A percentile compares a stretch with the other conserved stretches of the same genome.
Conservation (phyloP, 1,139 yeast genomes). For the Candida glucosophila region DNA sequence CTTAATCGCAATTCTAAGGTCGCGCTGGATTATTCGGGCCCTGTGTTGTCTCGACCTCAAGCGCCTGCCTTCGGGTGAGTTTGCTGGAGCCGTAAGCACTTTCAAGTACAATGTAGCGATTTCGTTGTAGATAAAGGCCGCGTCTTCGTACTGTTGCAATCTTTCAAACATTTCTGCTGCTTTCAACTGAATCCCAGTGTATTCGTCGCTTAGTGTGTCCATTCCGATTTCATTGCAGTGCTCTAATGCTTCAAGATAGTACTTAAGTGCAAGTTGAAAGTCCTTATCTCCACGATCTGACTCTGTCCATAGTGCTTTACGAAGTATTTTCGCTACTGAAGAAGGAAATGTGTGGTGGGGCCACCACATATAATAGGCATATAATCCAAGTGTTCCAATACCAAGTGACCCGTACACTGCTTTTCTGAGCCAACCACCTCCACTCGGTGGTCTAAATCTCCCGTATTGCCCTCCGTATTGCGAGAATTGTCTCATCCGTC, state of each 20-base stretch:
- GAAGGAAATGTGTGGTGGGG: slow-evolving; percentile 48
- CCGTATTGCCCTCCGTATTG: no score
- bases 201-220: slow-evolving; percentile 37
- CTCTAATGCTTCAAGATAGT: slow-evolving; percentile 52
- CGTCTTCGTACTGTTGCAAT: slow-evolving; percentile 51
- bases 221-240: slow-evolving; percentile 35
- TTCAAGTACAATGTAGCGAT: slow-evolving; percentile 55
- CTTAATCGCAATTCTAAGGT: slow-evolving; percentile 60
- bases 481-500: no score
- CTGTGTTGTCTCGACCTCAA: slow-evolving; percentile 22
- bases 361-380: slow-evolving; percentile 48
- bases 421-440: slow-evolving; percentile 1
- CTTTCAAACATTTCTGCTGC: slow-evolving; percentile 81
- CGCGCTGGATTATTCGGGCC: slow-evolving; percentile 63
- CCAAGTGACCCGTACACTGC: slow-evolving; percentile 13
- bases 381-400: slow-evolving; percentile 21
- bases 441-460: no score
- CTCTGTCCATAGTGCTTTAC: slow-evolving; percentile 82
- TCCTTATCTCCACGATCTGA: slow-evolving; percentile 59
- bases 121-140: slow-evolving; percentile 58
- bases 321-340: slow-evolving; percentile 57
- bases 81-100: slow-evolving; percentile 35
- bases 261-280: slow-evolving; percentile 56
- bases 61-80: slow-evolving; percentile 13
- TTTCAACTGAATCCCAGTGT: slow-evolving; percentile 79